Evolutionary conservation across 768 basidiomycete species (phyloP).

Genomic region (Symmetrospora coprosmae): DNA sequence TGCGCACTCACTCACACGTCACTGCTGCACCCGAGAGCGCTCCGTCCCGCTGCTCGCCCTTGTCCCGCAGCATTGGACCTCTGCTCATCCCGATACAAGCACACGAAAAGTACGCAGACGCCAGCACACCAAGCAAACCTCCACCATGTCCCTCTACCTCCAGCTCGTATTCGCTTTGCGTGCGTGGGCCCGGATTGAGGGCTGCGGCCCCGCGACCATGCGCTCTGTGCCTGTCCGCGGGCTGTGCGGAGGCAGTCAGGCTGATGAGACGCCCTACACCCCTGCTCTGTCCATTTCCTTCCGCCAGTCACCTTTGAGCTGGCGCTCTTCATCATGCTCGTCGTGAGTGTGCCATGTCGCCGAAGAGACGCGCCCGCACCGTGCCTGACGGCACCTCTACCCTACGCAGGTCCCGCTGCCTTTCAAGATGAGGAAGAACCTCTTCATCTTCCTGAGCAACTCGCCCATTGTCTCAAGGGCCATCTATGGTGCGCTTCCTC

Average conservation of each 20-base stretch:
- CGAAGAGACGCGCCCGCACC: neutral
- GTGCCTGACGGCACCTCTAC: neutral
- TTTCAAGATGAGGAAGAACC: slow-evolving; percentile 11
- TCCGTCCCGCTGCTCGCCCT: too few relatives aligned
- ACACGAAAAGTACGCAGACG: too few relatives aligned
- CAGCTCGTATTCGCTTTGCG: slow-evolving; percentile 19
- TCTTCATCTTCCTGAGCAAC: slow-evolving; percentile 23
- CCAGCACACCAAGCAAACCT: too few relatives aligned
- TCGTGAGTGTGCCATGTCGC: neutral
- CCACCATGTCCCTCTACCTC: slow-evolving; percentile 16
- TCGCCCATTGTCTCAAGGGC: slow-evolving; percentile 11
- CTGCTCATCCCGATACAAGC: too few relatives aligned
- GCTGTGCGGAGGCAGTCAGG: too few relatives aligned
- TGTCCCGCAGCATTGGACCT: too few relatives aligned
- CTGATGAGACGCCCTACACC: too few relatives aligned
- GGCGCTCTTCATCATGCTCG: slow-evolving; percentile 21
- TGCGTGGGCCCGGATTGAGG: neutral
- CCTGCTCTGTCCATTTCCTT: too few relatives aligned
- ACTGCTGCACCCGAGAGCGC: too few relatives aligned
- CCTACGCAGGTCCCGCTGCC: slow-evolving; percentile 18
- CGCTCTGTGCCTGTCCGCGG: too few relatives aligned
- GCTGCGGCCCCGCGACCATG: neutral
- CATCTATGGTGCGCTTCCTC: neutral
- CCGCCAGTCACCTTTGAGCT: slow-evolving; percentile 22
- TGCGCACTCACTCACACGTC: too few relatives aligned